Conservation (phyloP, 768 basidiomycete genomes). For the Dioszegia hungarica region DNA sequence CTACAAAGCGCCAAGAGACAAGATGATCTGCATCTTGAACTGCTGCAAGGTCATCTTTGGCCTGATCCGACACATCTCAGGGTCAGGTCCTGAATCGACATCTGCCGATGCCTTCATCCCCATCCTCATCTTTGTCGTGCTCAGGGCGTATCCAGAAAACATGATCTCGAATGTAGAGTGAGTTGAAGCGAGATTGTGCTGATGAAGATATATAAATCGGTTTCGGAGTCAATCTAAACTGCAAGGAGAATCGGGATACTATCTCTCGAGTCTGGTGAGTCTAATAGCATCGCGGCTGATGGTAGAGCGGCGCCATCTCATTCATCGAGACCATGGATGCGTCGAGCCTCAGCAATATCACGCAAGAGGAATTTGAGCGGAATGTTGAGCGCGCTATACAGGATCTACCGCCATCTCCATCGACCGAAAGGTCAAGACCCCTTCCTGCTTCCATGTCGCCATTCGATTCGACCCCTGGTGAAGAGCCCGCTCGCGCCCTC, state of each 20-base stretch:
- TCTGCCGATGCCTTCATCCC: slow-evolving; percentile 89
- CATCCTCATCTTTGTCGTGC: slow-evolving; percentile 84
- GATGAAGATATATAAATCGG: slow-evolving; percentile 85
- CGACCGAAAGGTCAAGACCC: slow-evolving; percentile 58
- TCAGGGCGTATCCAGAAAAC: slow-evolving; percentile 90
- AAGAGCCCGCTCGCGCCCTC: slow-evolving; percentile 81
- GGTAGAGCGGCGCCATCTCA: slow-evolving; percentile 87
- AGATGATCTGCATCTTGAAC: slow-evolving; percentile 94
- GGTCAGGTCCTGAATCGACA: slow-evolving; percentile 60
- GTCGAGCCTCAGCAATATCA: slow-evolving; percentile 85
- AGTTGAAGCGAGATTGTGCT: neutral
- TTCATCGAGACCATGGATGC: slow-evolving; percentile 99
- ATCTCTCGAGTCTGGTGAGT: slow-evolving; percentile 81
- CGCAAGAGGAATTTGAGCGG: slow-evolving; percentile 85
- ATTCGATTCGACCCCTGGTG: slow-evolving; percentile 54
- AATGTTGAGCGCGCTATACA: slow-evolving; percentile 64
- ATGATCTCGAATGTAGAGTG: slow-evolving; percentile 93
- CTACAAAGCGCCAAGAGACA: slow-evolving; percentile 97
- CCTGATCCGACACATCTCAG: slow-evolving; percentile 72
- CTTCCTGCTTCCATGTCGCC: slow-evolving; percentile 43
- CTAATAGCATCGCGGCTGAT: neutral
- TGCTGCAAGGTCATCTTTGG: slow-evolving; percentile 99
- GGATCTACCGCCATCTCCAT: slow-evolving; percentile 68
- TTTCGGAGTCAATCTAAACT: slow-evolving; percentile 85
- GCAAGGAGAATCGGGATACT: slow-evolving; percentile 94